These are phyloP conservation scores for Didymella pomorum DNA, from an alignment of 2,329 filamentous ascomycete genomes.

Conservation along the genomic window DNA sequence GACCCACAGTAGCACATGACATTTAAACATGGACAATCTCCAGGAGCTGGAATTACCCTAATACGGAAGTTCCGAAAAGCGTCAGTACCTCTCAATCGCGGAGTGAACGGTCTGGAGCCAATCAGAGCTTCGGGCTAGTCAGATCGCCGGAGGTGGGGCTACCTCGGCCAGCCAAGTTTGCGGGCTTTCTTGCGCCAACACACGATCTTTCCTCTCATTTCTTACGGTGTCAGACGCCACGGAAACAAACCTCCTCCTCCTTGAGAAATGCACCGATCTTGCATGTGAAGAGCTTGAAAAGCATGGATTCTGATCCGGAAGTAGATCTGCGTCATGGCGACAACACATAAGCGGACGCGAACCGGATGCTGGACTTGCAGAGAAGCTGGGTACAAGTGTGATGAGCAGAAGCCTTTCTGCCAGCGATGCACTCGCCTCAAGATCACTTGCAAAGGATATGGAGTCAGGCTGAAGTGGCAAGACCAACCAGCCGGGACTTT, in stretches of 20 bases:
- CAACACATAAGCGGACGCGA: constrained; percentile 39
- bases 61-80: background rate
- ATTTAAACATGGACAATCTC: background rate
- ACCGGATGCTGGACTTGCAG: constrained; percentile 47
- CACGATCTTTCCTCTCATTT: background rate
- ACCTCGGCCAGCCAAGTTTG: constrained; percentile 13
- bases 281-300: constrained; percentile 1
- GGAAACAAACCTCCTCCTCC: background rate
- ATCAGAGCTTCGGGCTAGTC: background rate
- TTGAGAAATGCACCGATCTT: background rate
- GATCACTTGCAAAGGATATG: constrained; percentile 44
- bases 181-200: background rate
- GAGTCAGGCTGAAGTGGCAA: constrained; percentile 42
- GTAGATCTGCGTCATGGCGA: constrained; percentile 19
- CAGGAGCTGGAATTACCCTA: background rate
- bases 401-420: constrained; percentile 42
- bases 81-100: background rate
- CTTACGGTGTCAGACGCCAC: background rate
- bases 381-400: constrained; percentile 46
- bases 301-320: constrained; percentile 6
- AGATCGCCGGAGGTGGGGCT: constrained; percentile 13
- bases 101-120: background rate
- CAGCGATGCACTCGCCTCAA: constrained; percentile 39
- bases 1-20: background rate
- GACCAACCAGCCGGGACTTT: constrained; percentile 25